A percentile compares a stretch with the other conserved stretches of the same genome.
Conservation (phyloP, 345 rosid species). For the Eucalyptus leucophloia region DNA sequence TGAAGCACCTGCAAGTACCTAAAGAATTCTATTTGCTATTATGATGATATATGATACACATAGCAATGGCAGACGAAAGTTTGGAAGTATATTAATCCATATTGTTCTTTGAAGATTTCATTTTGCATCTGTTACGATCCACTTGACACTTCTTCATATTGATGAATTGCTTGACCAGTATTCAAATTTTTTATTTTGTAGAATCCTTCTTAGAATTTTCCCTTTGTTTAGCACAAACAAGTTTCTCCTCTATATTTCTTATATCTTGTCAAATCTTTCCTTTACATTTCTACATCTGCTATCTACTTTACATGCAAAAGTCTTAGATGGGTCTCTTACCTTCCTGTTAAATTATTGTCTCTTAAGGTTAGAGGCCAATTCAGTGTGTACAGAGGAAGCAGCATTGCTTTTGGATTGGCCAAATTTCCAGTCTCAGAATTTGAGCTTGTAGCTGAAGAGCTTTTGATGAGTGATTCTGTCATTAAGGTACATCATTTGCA, state of each 20-base stretch:
- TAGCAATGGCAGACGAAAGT: background rate
- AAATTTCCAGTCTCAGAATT: slow-evolving; percentile 86
- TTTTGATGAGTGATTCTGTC: slow-evolving; percentile 89
- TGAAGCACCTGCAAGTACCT: background rate
- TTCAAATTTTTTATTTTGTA: background rate
- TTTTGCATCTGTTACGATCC: background rate
- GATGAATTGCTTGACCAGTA: background rate
- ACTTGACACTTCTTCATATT: background rate
- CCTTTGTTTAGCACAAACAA: background rate
- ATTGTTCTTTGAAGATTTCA: background rate
- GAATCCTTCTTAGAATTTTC: background rate
- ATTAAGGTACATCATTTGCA: slow-evolving; percentile 57
- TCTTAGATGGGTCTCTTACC: background rate
- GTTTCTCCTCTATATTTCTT: background rate
- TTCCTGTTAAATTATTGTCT: background rate
- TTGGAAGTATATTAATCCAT: background rate
- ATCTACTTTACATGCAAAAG: background rate
- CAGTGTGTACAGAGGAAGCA: slow-evolving; percentile 74
- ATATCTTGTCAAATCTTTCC: background rate
- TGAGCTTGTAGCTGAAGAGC: slow-evolving; percentile 97
- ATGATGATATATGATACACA: background rate
- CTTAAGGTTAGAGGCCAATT: slow-evolving; percentile 94
- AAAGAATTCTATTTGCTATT: background rate
- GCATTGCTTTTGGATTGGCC: slow-evolving; percentile 81
- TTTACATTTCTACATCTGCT: background rate